These are phyloP conservation scores for Hymenoscyphus salicellus DNA, from an alignment of 2,329 filamentous ascomycete genomes.

Conservation along the genomic window DNA sequence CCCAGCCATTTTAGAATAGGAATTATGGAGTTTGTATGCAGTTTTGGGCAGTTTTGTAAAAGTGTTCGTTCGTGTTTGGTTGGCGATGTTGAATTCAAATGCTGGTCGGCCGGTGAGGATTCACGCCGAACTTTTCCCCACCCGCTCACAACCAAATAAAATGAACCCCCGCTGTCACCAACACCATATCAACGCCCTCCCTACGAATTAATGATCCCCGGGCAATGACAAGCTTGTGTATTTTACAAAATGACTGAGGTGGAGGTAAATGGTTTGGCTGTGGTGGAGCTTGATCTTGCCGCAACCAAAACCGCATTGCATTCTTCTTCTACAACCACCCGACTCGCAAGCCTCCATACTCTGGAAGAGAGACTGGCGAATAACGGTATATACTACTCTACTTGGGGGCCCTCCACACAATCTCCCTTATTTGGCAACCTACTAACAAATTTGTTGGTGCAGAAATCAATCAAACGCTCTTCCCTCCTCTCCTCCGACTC, in stretches of 20 bases:
- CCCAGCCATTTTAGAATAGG: constrained; percentile 51
- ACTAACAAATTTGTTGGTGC: constrained; percentile 18
- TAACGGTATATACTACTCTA: constrained; percentile 46
- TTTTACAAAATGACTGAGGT: constrained; percentile 50
- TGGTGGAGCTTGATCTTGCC: constrained; percentile 53
- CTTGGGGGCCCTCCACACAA: not conserved
- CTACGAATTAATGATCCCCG: constrained; percentile 2
- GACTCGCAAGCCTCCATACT: constrained; percentile 52
- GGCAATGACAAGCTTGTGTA: constrained; percentile 34
- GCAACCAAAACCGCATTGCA: constrained; percentile 50
- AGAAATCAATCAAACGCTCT: constrained; percentile 40
- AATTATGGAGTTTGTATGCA: not conserved
- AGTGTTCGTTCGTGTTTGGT: not conserved
- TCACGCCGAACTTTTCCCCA: constrained; percentile 10
- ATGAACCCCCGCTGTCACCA: constrained; percentile 5
- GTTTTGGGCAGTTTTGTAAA: constrained; percentile 1
- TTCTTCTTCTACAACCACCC: constrained; percentile 59
- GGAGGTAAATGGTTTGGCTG: constrained; percentile 42
- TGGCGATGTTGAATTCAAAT: constrained; percentile 6
- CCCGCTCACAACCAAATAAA: constrained; percentile 2
- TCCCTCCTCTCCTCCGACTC: constrained; percentile 60
- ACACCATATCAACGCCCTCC: constrained; percentile 6
- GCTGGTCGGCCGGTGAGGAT: not conserved
- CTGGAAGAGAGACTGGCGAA: constrained; percentile 57
- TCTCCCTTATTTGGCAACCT: constrained; percentile 10